Evolutionary conservation across 495 filamentous ascomycete genomes (phyloP).

Genomic region (Lepraria neglecta): DNA sequence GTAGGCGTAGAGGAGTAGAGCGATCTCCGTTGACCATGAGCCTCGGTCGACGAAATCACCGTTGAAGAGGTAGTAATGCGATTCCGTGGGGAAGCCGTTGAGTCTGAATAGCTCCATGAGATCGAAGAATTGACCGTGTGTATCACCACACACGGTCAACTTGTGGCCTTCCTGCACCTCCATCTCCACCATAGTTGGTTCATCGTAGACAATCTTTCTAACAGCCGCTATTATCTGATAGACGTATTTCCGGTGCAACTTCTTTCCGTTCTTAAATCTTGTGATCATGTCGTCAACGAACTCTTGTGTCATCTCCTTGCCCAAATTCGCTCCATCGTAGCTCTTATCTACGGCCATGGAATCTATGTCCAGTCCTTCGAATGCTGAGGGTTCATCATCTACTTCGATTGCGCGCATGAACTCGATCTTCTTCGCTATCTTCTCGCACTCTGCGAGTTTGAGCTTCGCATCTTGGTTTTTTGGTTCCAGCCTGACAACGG

Average conservation of each 20-base stretch:
- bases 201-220: constrained; percentile 79
- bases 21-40: constrained; percentile 96
- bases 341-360: constrained; percentile 69
- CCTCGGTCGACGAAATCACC: constrained; percentile 98
- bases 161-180: constrained; percentile 67
- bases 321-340: constrained; percentile 81
- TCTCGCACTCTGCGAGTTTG: constrained; percentile 86
- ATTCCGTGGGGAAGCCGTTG: constrained; percentile 75
- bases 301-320: constrained; percentile 82
- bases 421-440: constrained; percentile 78
- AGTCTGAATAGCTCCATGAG: constrained; percentile 92
- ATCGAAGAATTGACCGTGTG: constrained; percentile 98
- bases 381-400: constrained; percentile 80
- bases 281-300: constrained; percentile 96
- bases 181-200: constrained; percentile 96
- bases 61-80: constrained; percentile 94
- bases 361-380: constrained; percentile 84
- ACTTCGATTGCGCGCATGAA: constrained; percentile 96
- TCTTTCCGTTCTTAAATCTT: constrained; percentile 93
- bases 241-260: constrained; percentile 90
- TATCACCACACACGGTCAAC: constrained; percentile 95
- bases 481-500: constrained; percentile 79
- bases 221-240: constrained; percentile 92
- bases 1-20: constrained; percentile 87
- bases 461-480: constrained; percentile 83